Base-by-base conservation (phyloP, 2,329 filamentous ascomycete species). In the Knoxdaviesia capensis region DNA sequence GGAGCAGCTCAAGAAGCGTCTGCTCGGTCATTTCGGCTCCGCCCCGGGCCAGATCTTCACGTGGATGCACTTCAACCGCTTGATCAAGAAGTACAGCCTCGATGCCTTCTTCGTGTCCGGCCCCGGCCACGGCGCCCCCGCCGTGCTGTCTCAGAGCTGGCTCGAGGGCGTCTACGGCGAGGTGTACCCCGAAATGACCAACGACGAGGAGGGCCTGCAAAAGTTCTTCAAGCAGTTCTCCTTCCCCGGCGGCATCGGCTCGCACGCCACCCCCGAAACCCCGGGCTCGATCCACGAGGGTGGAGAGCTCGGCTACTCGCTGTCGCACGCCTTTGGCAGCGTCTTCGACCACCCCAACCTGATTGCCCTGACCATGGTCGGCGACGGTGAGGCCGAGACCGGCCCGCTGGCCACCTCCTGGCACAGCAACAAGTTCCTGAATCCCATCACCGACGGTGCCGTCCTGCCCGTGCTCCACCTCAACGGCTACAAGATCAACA, bases 401-500 rank as follows among this genome's bases (percentile, higher is more conserved):
- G 81, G 81, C 0, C 81, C 81, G 11, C 62, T 86, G 38, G 81
- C 81, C 30, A 83, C 81, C 1, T 77, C 77, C 43, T 87, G 81
- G 81, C 81, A 87, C 59, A 80, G 77, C 58, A 86, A 71, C 53
- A 87, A 87, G 56, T 86, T 85, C 59, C 66, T 87, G 48, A 85
- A 86, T 53, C 81, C 81, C 5, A 78, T 82, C 49, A 77, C 71
- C 0, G 80, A 86, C 51, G 81, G 81, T 31, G 81, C 80, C 34
- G 81, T 87, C 6, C 65, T 87, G 1, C 81, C 81, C 0, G 74
- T 87, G 5, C 66, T 87, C 7, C 80, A 87, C 56, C 65, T 87
- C 33, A 87, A 87, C 51, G 81, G 81, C 39, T 87, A 86, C 68
- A 87, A 87, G 65, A 86, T 86, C 63, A 82, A 83, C 63, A 83